These are phyloP conservation scores for Phaseolus lunatus DNA, from an alignment of 306 rosid genomes.

Conservation along the genomic window DNA sequence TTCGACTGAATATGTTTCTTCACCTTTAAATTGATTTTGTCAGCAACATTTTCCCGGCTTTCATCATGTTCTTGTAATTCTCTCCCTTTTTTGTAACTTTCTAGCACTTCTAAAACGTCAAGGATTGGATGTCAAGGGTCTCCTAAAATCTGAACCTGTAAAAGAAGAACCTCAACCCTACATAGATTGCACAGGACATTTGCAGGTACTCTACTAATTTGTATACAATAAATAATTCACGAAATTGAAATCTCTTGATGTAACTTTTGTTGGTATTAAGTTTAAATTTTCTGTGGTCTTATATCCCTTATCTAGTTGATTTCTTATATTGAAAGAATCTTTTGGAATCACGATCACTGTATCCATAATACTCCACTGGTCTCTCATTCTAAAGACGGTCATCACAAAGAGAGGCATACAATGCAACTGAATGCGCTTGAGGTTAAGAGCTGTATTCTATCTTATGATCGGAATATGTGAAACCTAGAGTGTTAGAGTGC, in stretches of 20 bases:
- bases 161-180: conserved; percentile 91
- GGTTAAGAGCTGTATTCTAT: conserved; percentile 7
- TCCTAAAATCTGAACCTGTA: conserved; percentile 83
- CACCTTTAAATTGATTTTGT: conserved; percentile 24
- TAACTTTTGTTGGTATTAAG: conserved; percentile 12
- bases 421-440: conserved; percentile 24
- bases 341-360: conserved; percentile 15
- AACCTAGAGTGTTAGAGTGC: conserved; percentile 11
- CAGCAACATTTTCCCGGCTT: neutral
- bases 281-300: conserved; percentile 24
- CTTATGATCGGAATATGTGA: conserved; percentile 28
- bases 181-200: conserved; percentile 96
- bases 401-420: conserved; percentile 38
- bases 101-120: conserved; percentile 96
- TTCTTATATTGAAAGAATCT: conserved; percentile 28
- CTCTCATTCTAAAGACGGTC: conserved; percentile 21
- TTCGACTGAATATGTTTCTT: conserved; percentile 37
- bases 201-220: conserved; percentile 70
- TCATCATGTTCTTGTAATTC: conserved; percentile 36
- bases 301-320: conserved; percentile 17
- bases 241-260: conserved; percentile 40
- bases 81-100: conserved; percentile 42
- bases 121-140: conserved; percentile 98
- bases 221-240: conserved; percentile 28
- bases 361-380: conserved; percentile 34